A percentile compares a stretch with the other conserved stretches of the same genome.
phyloP scores from a whole-genome alignment of 2,329 filamentous ascomycete species.

The Neurospora sp. region DNA sequence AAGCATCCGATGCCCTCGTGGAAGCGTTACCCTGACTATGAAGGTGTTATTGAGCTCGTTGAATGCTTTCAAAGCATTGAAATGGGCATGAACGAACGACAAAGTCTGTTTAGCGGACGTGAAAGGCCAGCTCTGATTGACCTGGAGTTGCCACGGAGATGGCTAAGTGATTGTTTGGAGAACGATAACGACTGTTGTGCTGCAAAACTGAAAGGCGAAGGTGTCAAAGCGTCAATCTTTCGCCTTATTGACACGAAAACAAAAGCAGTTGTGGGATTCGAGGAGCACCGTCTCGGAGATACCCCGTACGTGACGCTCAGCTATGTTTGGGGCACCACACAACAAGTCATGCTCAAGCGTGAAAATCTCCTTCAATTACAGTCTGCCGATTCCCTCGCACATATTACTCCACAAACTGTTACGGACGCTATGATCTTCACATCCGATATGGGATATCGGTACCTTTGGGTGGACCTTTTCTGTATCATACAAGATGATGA shows the following conservation, averaged over 20 bases:
- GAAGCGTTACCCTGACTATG: neutral
- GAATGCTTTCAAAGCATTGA: neutral
- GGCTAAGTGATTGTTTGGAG: neutral
- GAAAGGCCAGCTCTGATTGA: neutral
- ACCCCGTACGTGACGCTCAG: neutral
- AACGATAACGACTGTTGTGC: neutral
- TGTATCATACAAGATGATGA: neutral
- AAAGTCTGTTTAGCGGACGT: neutral
- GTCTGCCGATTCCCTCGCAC: neutral
- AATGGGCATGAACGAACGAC: neutral
- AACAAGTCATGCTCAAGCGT: neutral
- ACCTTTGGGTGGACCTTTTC: neutral
- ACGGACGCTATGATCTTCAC: neutral
- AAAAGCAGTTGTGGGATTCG: neutral
- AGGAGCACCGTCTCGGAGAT: neutral
- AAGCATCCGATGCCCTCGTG: neutral
- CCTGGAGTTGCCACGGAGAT: neutral
- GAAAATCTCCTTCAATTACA: neutral
- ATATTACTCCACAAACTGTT: neutral
- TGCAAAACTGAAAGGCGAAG: fast-evolving
- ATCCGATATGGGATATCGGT: neutral
- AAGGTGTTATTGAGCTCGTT: neutral
- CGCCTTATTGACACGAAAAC: neutral
- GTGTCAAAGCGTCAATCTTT: neutral
- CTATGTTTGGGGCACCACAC: slow-evolving; percentile 4